Evolutionary conservation across 345 rosid species (phyloP), one percentile per base, ranked within the genome.

Genomic region (Nasturtium officinale): DNA sequence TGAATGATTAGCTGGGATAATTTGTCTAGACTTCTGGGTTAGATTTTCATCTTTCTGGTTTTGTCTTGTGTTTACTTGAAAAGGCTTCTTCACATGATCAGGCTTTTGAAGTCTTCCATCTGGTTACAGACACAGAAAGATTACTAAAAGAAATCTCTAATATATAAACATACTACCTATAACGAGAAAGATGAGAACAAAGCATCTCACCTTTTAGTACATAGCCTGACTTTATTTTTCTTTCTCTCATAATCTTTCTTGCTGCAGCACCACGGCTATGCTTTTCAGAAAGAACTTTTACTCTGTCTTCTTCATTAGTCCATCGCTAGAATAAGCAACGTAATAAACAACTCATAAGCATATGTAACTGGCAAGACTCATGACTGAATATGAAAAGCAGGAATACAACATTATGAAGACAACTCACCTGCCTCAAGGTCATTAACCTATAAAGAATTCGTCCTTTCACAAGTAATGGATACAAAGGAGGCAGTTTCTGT

Each of bases 401-500:
- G 73, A 33, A 33, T 21, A 20, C 21, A 61, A 40, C 12, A 25
- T 37, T 47, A 47, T 33, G 32, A 45, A 20, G 70, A 21, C 20
- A 69, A 66, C 73, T 43, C 45, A 81, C 95, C 86, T 82, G 87
- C 75, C 91, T 84, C 45, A 76, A 79, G 18, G 86, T 85, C 79
- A 67, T 84, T 80, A 80, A 64, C 80, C 74, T 81, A 67, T 86
- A 87, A 45, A 89, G 90, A 75, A 87, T 84, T 18, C 87, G 84
- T 62, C 91, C 91, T 75, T 87, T 87, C 57, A 87, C 86, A 57
- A 85, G 84, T 77, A 89, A 74, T 33, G 91, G 91, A 77, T 73
- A 80, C 65, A 87, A 76, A 29, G 91, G 81, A 57, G 84, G 84
- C 78, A 89, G 48, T 74, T 67, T 73, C 65, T 82, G 83, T 13